These are phyloP conservation scores for Aspergillus sp. DNA, from an alignment of 2,329 filamentous ascomycete genomes.

Conservation along the genomic window DNA sequence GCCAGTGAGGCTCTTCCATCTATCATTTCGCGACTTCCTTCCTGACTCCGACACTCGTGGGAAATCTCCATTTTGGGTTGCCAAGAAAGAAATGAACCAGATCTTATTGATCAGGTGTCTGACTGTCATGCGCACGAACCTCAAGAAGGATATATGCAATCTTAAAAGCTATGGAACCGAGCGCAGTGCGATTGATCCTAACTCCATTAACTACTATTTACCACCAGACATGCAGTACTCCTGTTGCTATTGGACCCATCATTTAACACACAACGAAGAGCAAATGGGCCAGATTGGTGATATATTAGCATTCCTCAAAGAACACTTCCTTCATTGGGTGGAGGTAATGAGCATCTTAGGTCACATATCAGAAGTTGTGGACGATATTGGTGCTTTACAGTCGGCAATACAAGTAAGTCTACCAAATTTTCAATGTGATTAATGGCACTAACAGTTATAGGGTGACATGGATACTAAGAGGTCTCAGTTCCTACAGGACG, in stretches of 20 bases:
- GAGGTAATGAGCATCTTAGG: not conserved
- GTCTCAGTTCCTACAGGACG: not conserved
- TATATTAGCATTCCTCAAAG: not conserved
- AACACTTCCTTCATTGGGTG: not conserved
- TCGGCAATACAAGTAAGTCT: not conserved
- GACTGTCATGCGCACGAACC: not conserved
- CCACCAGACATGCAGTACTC: not conserved
- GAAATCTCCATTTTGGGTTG: not conserved
- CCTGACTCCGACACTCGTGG: not conserved
- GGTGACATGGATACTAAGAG: not conserved
- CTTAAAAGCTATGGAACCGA: not conserved
- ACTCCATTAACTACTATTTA: not conserved
- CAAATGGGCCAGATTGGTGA: not conserved
- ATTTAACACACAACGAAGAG: not conserved
- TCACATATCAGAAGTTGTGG: not conserved
- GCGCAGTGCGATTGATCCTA: not conserved
- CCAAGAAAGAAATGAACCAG: not conserved
- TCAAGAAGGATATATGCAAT: not conserved
- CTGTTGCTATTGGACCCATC: constrained; percentile 27
- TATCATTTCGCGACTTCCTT: not conserved
- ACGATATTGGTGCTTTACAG: not conserved
- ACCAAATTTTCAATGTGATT: not conserved
- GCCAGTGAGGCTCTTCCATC: not conserved
- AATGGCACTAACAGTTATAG: not conserved
- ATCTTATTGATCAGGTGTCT: not conserved